Percentiles rank a stretch among this genome's conserved stretches.
Evolutionary conservation across 805 yeast species (phyloP).

Genomic region (Metschnikowia rubicola): DNA sequence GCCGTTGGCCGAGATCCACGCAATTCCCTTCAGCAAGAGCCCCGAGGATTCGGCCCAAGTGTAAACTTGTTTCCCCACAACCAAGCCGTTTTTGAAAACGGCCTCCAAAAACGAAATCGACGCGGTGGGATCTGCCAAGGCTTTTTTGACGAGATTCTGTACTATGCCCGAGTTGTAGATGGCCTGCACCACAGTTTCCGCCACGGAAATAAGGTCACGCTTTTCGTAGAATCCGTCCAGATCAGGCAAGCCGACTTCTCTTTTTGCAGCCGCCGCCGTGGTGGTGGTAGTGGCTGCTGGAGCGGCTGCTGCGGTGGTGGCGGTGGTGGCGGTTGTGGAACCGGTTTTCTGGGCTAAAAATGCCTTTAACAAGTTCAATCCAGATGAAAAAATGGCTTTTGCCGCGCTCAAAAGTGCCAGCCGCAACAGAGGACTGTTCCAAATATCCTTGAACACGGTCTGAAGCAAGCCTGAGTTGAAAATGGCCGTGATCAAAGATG

Average conservation of each 20-base stretch:
- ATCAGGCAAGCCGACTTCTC: constrained; percentile 14
- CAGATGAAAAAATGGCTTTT: constrained; percentile 32
- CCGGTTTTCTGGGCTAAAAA: constrained; percentile 15
- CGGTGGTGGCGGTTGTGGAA: constrained; percentile 13
- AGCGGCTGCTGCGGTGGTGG: constrained; percentile 17
- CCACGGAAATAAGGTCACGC: constrained; percentile 33
- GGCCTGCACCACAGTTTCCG: constrained; percentile 26
- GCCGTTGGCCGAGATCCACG: constrained; percentile 26
- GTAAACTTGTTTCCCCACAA: constrained; percentile 33
- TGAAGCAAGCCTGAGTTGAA: constrained; percentile 40
- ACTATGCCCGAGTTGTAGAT: constrained; percentile 37
- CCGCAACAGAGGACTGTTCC: constrained; percentile 33
- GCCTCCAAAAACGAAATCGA: constrained; percentile 31
- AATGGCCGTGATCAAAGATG: constrained; percentile 38
- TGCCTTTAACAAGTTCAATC: constrained; percentile 25
- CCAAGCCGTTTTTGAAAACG: constrained; percentile 33
- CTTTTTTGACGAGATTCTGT: constrained; percentile 28
- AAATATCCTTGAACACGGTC: constrained; percentile 28
- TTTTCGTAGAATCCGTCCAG: constrained; percentile 30
- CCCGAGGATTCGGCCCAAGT: constrained; percentile 38
- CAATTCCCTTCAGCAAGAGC: constrained; percentile 26
- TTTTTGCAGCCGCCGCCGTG: constrained; percentile 16
- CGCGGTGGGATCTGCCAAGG: constrained; percentile 35
- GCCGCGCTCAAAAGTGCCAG: constrained; percentile 32
- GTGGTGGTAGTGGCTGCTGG: constrained; percentile 17